Percentiles rank a stretch among this genome's conserved stretches.
These are phyloP conservation scores for Saccharomyces hybrid DNA, from an alignment of 1,139 yeast species.

Conservation along the genomic window DNA sequence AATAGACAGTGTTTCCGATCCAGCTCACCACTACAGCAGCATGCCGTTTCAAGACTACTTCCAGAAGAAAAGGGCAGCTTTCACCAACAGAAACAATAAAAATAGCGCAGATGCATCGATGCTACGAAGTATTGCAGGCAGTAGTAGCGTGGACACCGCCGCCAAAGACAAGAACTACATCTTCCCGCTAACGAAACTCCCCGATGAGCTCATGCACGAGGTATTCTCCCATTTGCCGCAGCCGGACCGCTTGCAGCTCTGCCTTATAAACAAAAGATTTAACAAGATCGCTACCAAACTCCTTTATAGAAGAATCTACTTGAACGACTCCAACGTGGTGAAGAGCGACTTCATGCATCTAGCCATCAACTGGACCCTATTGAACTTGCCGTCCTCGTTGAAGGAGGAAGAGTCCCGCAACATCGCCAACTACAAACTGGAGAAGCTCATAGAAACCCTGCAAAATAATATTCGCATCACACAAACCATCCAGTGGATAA, in stretches of 20 bases:
- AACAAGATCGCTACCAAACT: slow-evolving; percentile 26
- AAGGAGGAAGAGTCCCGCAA: slow-evolving; percentile 27
- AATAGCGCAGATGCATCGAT: not conserved
- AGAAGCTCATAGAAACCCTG: slow-evolving; percentile 26
- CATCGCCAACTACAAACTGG: slow-evolving; percentile 27
- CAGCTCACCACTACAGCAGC: not conserved
- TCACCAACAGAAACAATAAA: not conserved
- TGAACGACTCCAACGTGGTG: slow-evolving; percentile 34
- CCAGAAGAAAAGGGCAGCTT: not conserved
- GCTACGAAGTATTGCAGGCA: not conserved
- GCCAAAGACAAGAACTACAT: not conserved
- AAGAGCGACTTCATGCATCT: slow-evolving; percentile 29
- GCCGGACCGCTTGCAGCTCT: slow-evolving; percentile 22
- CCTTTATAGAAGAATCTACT: slow-evolving; percentile 30
- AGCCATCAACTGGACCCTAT: slow-evolving; percentile 32
- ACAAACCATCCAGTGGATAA: slow-evolving; percentile 32
- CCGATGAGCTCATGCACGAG: slow-evolving; percentile 28
- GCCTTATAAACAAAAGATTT: slow-evolving; percentile 21
- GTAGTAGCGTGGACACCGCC: not conserved
- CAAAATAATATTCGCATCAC: slow-evolving; percentile 17
- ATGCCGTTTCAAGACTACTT: not conserved
- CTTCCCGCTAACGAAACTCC: slow-evolving; percentile 18
- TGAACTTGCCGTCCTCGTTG: slow-evolving; percentile 27
- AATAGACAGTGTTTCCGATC: not conserved
- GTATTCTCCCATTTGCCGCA: slow-evolving; percentile 31